Evolutionary conservation across 129 eudicot species (phyloP).

Genomic region (Chrysanthemum makinoi): DNA sequence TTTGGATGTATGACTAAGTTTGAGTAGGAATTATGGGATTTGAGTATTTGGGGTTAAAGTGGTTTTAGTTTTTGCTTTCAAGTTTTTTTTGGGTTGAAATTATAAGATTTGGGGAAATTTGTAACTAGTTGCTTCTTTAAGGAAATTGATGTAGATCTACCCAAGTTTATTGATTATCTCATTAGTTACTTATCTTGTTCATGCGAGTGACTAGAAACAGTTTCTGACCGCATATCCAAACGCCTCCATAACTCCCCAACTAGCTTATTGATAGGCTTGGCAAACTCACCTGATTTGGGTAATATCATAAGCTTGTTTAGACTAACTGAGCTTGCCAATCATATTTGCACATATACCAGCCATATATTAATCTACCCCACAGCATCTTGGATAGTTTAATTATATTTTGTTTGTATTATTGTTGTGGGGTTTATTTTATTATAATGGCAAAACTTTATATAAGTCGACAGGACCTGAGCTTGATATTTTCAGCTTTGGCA

Average conservation of each 20-base stretch:
- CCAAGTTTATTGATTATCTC: too few species aligned
- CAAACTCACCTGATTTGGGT: neutral
- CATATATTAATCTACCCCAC: neutral
- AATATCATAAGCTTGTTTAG: constrained; percentile 7
- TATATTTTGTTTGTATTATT: neutral
- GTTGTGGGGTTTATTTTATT: neutral
- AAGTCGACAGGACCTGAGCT: neutral
- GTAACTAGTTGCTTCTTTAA: too few species aligned
- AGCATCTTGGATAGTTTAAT: neutral
- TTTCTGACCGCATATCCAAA: neutral
- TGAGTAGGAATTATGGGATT: too few species aligned
- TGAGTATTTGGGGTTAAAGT: too few species aligned
- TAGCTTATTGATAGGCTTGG: constrained; percentile 1
- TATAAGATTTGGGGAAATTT: too few species aligned
- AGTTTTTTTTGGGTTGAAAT: too few species aligned
- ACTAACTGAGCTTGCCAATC: neutral
- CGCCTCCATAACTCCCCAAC: neutral
- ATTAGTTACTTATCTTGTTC: too few species aligned
- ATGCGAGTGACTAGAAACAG: too few species aligned
- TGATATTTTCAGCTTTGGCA: too few species aligned
- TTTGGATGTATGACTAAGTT: too few species aligned
- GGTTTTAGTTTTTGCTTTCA: too few species aligned
- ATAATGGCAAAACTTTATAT: neutral
- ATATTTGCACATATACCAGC: neutral
- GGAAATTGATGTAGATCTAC: too few species aligned